Percentiles rank a stretch among this genome's conserved stretches.
Conservation (phyloP, 78 protist genomes). For the Cavenderia fasciculata region DNA sequence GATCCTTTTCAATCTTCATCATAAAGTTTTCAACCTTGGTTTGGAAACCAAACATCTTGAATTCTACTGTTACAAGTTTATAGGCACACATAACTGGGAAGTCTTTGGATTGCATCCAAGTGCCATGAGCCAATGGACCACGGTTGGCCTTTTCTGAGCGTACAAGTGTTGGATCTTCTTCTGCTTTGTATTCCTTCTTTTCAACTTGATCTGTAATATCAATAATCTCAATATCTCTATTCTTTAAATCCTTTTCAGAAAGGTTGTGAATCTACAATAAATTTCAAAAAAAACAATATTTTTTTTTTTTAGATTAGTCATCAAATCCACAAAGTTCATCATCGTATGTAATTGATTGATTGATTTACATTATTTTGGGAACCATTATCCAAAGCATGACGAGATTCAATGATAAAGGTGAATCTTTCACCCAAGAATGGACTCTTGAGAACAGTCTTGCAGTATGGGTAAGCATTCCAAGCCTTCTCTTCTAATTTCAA, state of each 20-base stretch:
- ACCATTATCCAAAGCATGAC: conserved; percentile 77
- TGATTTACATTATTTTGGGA: conserved; percentile 57
- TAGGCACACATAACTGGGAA: conserved; percentile 82
- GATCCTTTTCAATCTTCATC: conserved; percentile 72
- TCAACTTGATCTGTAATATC: conserved; percentile 65
- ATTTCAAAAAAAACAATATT: too few relatives aligned
- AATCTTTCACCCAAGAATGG: conserved; percentile 84
- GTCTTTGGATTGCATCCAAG: conserved; percentile 40
- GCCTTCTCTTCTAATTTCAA: conserved; percentile 88
- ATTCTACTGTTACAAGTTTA: conserved; percentile 85
- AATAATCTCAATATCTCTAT: conserved; percentile 27
- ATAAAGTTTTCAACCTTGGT: conserved; percentile 84
- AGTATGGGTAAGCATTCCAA: conserved; percentile 93
- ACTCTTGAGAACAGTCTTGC: conserved; percentile 84
- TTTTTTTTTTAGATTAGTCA: neutral
- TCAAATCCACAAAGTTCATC: neutral
- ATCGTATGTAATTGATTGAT: neutral
- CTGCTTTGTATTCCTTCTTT: conserved; percentile 78
- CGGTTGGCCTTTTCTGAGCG: conserved; percentile 85
- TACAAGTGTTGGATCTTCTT: conserved; percentile 85
- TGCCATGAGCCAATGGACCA: conserved; percentile 80
- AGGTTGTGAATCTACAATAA: conserved; percentile 46
- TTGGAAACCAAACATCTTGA: conserved; percentile 89
- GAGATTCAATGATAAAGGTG: conserved; percentile 79
- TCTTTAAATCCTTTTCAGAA: conserved; percentile 47